Conservation (phyloP, 2,329 filamentous ascomycete species). For the Sphaerulina vaccinii region DNA sequence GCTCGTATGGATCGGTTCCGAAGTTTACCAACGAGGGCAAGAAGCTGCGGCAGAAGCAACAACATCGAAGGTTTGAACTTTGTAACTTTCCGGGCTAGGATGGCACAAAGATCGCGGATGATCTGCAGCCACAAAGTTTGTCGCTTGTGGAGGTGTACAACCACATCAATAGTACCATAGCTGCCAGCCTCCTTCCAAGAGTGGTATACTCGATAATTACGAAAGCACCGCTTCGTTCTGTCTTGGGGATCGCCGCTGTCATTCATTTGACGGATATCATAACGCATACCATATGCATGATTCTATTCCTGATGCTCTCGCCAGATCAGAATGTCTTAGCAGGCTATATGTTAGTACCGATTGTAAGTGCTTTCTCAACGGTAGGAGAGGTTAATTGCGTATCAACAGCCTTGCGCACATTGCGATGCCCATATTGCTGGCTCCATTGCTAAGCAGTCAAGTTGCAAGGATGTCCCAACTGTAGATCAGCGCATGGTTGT, state of each 20-base stretch:
- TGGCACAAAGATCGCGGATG: neutral
- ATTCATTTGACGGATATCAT: neutral
- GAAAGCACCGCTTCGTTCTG: neutral
- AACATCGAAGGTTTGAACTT: slow-evolving; percentile 10
- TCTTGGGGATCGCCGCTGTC: neutral
- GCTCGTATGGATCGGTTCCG: no score
- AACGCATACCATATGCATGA: neutral
- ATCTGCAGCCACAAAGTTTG: slow-evolving; percentile 13
- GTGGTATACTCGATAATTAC: no score
- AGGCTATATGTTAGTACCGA: no score
- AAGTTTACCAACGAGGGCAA: no score
- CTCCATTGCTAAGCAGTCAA: neutral
- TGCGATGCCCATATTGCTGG: neutral
- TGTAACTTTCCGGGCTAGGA: slow-evolving; percentile 1
- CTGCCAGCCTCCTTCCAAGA: no score
- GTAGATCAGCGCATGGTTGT: slow-evolving; percentile 5
- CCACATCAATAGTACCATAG: slow-evolving; percentile 8
- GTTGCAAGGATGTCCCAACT: neutral
- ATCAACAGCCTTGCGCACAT: neutral
- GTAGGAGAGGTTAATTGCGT: no score
- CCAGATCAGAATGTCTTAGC: no score
- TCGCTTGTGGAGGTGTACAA: slow-evolving; percentile 2
- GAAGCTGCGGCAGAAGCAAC: no score
- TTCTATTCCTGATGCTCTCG: no score
- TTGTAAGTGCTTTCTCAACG: no score